Conservation (phyloP, 2,329 filamentous ascomycete genomes). For the Teratosphaeria nubilosa region DNA sequence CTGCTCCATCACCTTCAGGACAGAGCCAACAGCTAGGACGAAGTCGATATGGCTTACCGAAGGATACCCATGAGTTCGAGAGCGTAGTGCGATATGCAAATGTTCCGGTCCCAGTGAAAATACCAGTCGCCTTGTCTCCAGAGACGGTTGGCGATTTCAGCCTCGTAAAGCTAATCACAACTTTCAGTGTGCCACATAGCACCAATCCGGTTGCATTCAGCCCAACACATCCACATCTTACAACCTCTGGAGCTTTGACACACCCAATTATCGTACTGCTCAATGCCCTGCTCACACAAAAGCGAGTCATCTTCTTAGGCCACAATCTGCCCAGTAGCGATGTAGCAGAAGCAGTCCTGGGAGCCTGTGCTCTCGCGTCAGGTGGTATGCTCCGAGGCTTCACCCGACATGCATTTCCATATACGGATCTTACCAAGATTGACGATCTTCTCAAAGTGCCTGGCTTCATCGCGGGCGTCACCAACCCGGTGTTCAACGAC, state of each 20-base stretch:
- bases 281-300: constrained; percentile 91
- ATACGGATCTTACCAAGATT: constrained; percentile 95
- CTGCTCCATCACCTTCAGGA: constrained; percentile 39
- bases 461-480: constrained; percentile 95
- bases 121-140: constrained; percentile 83
- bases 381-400: constrained; percentile 89
- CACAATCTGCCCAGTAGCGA: constrained; percentile 92
- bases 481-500: constrained; percentile 89
- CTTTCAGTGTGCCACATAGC: constrained; percentile 75
- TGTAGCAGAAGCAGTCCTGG: constrained; percentile 93
- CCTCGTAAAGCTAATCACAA: constrained; percentile 91
- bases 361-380: constrained; percentile 87
- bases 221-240: constrained; percentile 76
- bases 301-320: constrained; percentile 89
- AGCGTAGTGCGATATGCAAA: constrained; percentile 92
- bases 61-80: constrained; percentile 97
- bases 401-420: constrained; percentile 91
- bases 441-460: constrained; percentile 93
- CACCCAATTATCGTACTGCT: constrained; percentile 92
- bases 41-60: constrained; percentile 60
- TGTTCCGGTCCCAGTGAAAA: constrained; percentile 92
- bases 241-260: constrained; percentile 78
- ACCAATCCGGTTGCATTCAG: constrained; percentile 72
- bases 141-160: constrained; percentile 98
- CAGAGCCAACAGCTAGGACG: constrained; percentile 35